Conservation (phyloP, 495 filamentous ascomycete genomes). For the Patellaria atrata region DNA sequence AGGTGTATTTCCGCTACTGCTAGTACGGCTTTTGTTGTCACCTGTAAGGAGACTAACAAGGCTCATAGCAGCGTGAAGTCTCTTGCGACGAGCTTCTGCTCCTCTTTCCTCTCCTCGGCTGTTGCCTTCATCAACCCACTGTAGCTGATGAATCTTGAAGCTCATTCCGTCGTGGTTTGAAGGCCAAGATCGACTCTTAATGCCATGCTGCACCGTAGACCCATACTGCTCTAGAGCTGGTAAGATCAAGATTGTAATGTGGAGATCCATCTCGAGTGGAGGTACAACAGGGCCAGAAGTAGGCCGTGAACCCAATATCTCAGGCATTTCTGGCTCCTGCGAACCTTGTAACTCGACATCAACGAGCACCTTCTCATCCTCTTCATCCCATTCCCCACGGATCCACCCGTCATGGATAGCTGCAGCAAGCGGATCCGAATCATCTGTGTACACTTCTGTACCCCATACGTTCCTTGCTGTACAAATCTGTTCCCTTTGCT, state of each 20-base stretch:
- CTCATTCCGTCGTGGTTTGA: slow-evolving; percentile 73
- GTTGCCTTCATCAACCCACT: slow-evolving; percentile 64
- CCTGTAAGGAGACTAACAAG: slow-evolving; percentile 14
- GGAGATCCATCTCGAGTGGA: slow-evolving; percentile 54
- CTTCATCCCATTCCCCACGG: slow-evolving; percentile 69
- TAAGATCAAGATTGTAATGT: slow-evolving; percentile 72
- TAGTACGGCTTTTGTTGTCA: slow-evolving; percentile 7
- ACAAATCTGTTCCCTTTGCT: slow-evolving; percentile 68
- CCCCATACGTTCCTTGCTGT: slow-evolving; percentile 71
- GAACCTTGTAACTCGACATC: slow-evolving; percentile 41
- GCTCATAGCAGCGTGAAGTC: slow-evolving; percentile 28
- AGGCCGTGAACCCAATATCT: slow-evolving; percentile 30
- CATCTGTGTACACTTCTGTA: slow-evolving; percentile 86
- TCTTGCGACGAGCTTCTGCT: slow-evolving; percentile 46
- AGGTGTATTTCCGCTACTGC: no score
- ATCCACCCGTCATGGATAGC: slow-evolving; percentile 91
- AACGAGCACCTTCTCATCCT: slow-evolving; percentile 53
- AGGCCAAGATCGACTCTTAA: slow-evolving; percentile 64
- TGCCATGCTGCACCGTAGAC: slow-evolving; percentile 56
- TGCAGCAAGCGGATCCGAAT: slow-evolving; percentile 84
- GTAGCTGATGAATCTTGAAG: slow-evolving; percentile 62
- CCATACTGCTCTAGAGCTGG: slow-evolving; percentile 65
- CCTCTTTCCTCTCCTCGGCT: slow-evolving; percentile 51
- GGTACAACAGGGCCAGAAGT: slow-evolving; percentile 36
- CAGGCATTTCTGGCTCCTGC: slow-evolving; percentile 21